Base-by-base conservation (phyloP, 768 basidiomycete species). In the Sporobolomyces phaffii region DNA sequence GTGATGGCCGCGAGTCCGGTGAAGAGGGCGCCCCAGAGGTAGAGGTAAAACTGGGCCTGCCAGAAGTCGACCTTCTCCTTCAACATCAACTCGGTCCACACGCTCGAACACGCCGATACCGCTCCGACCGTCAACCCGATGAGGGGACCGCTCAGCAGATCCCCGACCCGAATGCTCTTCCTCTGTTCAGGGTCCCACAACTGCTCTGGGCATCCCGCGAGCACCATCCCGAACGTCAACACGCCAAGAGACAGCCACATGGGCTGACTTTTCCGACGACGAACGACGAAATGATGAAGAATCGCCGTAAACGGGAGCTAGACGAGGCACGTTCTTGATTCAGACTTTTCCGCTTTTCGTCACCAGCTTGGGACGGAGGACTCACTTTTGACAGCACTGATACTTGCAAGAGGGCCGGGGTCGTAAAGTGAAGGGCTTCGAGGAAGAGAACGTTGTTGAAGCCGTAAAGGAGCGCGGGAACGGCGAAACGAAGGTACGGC, bases 271-370 rank as follows among this genome's bases (percentile, higher is more conserved):
- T 52, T 34, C 5, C 51, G 44, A 7, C 31, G 47, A 1, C 43
- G 44, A 26, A 66, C 28, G 17, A 62, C 53, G 40, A 67, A 17
- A 41, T 67, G 54, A 36, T 67, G 65, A 11, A 67, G 49, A 29
- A 67, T 40, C 2, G 65, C 65, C 10, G 65, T 67, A 26, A 67
- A 45, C 5, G 65, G 65, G 20, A 67, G 65, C 65, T 67, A 38
- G 38, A 38, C 38, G 38, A 9, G 38, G n/a, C n/a, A n/a, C n/a
- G n/a, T n/a, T n/a, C n/a, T n/a, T n/a, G 17, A 17, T 17, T 38
- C 38, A 38, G 38, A 38, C 17, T 17, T 17, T 38, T 38, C 17
- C 38, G 38, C 9, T 38, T 17, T 9, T 17, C 38, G 38, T 38
- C 34, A 9, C 9, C 36, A 24, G 6, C 34, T 54, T 22, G 15